Percentiles rank a stretch among this genome's conserved stretches.
These are phyloP conservation scores for Domatiomyces catenatus DNA, from an alignment of 2,329 filamentous ascomycete genomes.

Conservation along the genomic window DNA sequence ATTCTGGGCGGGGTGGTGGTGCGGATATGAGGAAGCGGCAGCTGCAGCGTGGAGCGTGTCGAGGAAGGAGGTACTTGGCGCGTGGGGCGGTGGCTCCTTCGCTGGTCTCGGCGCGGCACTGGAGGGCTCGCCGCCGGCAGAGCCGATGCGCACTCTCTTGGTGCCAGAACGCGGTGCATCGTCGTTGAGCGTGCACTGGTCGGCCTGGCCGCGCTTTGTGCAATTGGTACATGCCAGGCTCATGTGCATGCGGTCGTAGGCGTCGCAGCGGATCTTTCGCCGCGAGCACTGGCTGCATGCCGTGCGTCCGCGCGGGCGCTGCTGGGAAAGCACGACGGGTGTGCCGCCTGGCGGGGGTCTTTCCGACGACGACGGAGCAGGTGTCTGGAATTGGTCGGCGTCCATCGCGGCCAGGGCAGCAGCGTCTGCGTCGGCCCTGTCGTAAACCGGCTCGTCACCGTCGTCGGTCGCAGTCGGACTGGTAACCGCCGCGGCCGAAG, in stretches of 20 bases:
- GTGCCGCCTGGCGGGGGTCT: not conserved
- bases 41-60: conserved; percentile 38
- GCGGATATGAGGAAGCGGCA: conserved; percentile 1
- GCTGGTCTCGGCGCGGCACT: not conserved
- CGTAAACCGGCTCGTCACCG: not conserved
- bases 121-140: not conserved
- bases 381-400: not conserved
- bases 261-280: conserved; percentile 1
- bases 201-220: conserved; percentile 1
- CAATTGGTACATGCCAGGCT: not conserved
- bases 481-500: not conserved
- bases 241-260: not conserved
- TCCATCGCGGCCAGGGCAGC: not conserved
- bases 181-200: not conserved
- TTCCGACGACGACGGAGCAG: not conserved
- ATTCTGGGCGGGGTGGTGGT: not conserved
- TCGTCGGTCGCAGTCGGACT: not conserved
- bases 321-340: not conserved
- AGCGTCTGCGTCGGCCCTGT: not conserved
- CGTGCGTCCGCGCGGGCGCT: not conserved
- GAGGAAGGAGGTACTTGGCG: conserved; percentile 19
- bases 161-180: conserved; percentile 1
- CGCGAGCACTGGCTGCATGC: not conserved
- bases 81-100: not conserved
- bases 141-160: not conserved